Evolutionary conservation across 2,329 filamentous ascomycete genomes (phyloP).

Genomic region (Paecilomyces variotii): DNA sequence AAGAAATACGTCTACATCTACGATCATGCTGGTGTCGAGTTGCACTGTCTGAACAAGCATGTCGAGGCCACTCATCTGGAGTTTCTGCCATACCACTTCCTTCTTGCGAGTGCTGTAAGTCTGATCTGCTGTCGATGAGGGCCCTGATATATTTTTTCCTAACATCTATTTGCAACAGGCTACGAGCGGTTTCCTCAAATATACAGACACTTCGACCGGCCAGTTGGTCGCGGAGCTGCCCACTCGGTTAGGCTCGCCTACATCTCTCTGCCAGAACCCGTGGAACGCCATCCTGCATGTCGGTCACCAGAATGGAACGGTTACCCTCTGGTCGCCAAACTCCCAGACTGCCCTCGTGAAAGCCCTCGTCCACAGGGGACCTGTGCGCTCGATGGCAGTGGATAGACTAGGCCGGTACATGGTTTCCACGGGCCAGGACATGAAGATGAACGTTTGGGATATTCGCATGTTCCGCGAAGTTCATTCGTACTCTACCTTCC

Average conservation of each 20-base stretch:
- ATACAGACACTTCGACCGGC: conserved; percentile 91
- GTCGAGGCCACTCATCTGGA: conserved; percentile 89
- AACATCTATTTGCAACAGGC: conserved; percentile 40
- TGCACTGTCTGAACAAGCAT: conserved; percentile 86
- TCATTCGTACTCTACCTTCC: conserved; percentile 75
- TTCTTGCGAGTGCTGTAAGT: conserved; percentile 75
- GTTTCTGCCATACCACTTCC: conserved; percentile 92
- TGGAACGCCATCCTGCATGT: conserved; percentile 88
- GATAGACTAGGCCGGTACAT: conserved; percentile 91
- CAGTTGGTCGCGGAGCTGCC: conserved; percentile 78
- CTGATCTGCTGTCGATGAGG: background rate
- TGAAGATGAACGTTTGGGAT: conserved; percentile 92
- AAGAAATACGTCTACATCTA: conserved; percentile 98
- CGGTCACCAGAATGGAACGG: conserved; percentile 89
- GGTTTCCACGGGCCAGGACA: conserved; percentile 85
- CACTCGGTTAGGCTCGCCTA: conserved; percentile 76
- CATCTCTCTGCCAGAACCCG: conserved; percentile 77
- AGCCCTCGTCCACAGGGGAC: conserved; percentile 79
- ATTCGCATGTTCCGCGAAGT: conserved; percentile 90
- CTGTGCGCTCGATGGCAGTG: conserved; percentile 74
- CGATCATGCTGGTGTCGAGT: conserved; percentile 79
- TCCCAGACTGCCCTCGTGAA: conserved; percentile 80
- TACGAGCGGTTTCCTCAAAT: conserved; percentile 77
- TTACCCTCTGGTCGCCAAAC: conserved; percentile 95
- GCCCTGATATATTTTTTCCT: conserved; percentile 9